A percentile compares a stretch with the other conserved stretches of the same genome.
Evolutionary conservation across 768 basidiomycete genomes (phyloP).

Genomic region (Coprinellus aureogranulatus): DNA sequence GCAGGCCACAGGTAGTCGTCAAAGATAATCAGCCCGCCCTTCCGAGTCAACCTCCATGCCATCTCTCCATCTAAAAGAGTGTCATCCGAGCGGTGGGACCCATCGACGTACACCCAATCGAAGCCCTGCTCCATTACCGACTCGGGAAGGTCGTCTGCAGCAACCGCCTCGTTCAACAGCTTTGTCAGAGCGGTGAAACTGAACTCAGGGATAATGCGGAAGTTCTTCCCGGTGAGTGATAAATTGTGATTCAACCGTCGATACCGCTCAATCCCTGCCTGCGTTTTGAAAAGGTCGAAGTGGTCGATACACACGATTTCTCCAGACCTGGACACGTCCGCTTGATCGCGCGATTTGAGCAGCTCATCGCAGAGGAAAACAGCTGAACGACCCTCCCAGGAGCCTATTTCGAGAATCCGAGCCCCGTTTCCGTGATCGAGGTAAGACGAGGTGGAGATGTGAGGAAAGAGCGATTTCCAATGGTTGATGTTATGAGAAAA

Average conservation of each 20-base stretch:
- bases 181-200: conserved; percentile 50
- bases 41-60: conserved; percentile 52
- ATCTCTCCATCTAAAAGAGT: conserved; percentile 61
- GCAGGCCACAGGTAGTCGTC: conserved; percentile 57
- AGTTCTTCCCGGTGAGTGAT: conserved; percentile 38
- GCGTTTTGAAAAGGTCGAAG: conserved; percentile 51
- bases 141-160: background rate
- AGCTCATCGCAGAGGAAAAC: conserved; percentile 52
- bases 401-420: conserved; percentile 55
- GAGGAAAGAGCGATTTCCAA: conserved; percentile 43
- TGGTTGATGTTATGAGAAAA: conserved; percentile 42
- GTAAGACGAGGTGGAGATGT: conserved; percentile 27
- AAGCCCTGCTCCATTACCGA: conserved; percentile 36
- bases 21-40: conserved; percentile 52
- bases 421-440: conserved; percentile 21
- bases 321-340: conserved; percentile 21
- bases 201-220: conserved; percentile 49
- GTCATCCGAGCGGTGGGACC: conserved; percentile 59
- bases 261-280: conserved; percentile 45
- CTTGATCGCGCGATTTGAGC: conserved; percentile 23
- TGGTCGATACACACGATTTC: conserved; percentile 58
- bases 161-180: conserved; percentile 46
- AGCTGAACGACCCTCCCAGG: conserved; percentile 64
- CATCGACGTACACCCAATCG: conserved; percentile 60
- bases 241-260: conserved; percentile 48